These are phyloP conservation scores for Kazachstania taianensis DNA, from an alignment of 805 yeast species.

Conservation along the genomic window DNA sequence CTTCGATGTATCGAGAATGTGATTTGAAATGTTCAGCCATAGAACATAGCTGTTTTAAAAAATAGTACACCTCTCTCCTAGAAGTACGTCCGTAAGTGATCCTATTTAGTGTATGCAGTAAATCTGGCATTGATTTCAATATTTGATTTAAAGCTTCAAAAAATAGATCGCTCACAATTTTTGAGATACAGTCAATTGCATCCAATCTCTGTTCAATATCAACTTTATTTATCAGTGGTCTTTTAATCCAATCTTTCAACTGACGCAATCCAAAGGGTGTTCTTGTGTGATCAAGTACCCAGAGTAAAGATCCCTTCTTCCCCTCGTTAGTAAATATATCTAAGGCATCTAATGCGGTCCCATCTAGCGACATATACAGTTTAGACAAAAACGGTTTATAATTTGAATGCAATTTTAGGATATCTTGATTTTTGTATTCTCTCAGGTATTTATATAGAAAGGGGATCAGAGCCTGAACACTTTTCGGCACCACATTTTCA, in stretches of 20 bases:
- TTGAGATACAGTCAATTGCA: slow-evolving; percentile 44
- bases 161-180: slow-evolving; percentile 31
- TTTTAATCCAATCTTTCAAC: slow-evolving; percentile 60
- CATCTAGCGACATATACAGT: slow-evolving; percentile 45
- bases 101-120: slow-evolving; percentile 47
- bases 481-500: slow-evolving; percentile 20
- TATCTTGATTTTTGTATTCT: slow-evolving; percentile 51
- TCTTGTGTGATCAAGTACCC: slow-evolving; percentile 73
- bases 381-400: slow-evolving; percentile 37
- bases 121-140: slow-evolving; percentile 39
- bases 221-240: slow-evolving; percentile 51
- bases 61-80: slow-evolving; percentile 48
- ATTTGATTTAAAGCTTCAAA: slow-evolving; percentile 30
- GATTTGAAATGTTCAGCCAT: slow-evolving; percentile 28
- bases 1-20: slow-evolving; percentile 23
- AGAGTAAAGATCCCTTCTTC: slow-evolving; percentile 59
- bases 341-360: slow-evolving; percentile 56
- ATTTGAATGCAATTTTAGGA: slow-evolving; percentile 44
- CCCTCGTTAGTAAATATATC: slow-evolving; percentile 64
- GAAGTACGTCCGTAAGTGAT: slow-evolving; percentile 50
- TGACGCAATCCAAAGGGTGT: slow-evolving; percentile 68
- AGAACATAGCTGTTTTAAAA: slow-evolving; percentile 37
- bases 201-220: slow-evolving; percentile 51
- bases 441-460: slow-evolving; percentile 44
- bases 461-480: slow-evolving; percentile 24